Conservation (phyloP, 805 yeast species). For the Peterozyma toletana region DNA sequence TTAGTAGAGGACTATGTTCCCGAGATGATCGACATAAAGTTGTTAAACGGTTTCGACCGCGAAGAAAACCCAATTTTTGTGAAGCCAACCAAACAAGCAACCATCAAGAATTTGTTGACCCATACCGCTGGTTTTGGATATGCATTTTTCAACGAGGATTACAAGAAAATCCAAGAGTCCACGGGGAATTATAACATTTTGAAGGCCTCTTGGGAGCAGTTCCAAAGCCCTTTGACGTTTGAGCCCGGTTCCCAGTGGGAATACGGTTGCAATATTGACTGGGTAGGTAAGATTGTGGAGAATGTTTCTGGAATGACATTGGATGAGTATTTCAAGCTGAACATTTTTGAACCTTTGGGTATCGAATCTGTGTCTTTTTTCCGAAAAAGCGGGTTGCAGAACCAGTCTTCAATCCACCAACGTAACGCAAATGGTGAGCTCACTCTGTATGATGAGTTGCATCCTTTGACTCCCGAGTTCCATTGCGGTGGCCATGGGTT, state of each 20-base stretch:
- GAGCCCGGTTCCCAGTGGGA: conserved; percentile 30
- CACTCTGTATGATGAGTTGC: conserved; percentile 9
- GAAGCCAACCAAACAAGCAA: conserved; percentile 21
- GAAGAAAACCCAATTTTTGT: conserved; percentile 15
- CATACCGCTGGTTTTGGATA: conserved; percentile 34
- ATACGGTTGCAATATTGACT: conserved; percentile 28
- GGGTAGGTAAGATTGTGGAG: conserved; percentile 27
- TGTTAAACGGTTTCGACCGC: conserved; percentile 13
- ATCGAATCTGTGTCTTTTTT: conserved; percentile 19
- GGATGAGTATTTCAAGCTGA: conserved; percentile 20
- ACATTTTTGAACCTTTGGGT: conserved; percentile 23
- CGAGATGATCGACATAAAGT: conserved; percentile 19
- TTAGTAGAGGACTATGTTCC: conserved; percentile 23
- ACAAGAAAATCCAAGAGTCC: conserved; percentile 10
- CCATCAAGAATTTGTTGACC: conserved; percentile 25
- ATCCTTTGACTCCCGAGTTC: conserved; percentile 15
- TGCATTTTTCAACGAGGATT: conserved; percentile 18
- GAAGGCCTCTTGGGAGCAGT: conserved; percentile 11
- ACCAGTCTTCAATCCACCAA: conserved; percentile 15
- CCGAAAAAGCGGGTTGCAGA: conserved; percentile 14
- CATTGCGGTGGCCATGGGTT: conserved; percentile 38
- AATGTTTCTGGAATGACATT: conserved; percentile 19
- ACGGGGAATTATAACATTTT: conserved; percentile 11
- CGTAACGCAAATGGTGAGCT: conserved; percentile 14
- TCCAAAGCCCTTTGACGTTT: conserved; percentile 20